Base-by-base conservation (phyloP, 2,329 filamentous ascomycete genomes). In the Fusarium sp. region DNA sequence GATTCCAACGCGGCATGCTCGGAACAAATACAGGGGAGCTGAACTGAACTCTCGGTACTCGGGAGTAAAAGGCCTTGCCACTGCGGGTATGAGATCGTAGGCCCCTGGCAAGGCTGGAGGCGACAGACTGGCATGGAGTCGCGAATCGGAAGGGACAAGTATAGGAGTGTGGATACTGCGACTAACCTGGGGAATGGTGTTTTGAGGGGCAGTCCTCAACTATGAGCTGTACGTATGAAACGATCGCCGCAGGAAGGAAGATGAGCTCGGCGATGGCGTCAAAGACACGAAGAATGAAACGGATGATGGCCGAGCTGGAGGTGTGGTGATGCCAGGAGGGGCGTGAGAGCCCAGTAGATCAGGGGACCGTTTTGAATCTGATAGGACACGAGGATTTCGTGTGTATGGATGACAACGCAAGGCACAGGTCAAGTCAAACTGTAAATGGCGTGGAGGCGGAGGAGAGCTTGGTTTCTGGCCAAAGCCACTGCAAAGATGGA, bases 271-370 rank as follows among this genome's bases (percentile, higher is more conserved):
- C 27, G 16, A 61, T 27, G 33, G 22, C 31, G 57, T 65, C 66
- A 52, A 36, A 38, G 22, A 57, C 10, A 29, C 27, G n/a, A 29
- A 50, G 45, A 27, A n/a, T 50, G 60, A 69, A 63, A 67, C 74
- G 75, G 75, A 78, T 75, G 65, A 59, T 70, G 75, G 40, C 75
- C 75, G 75, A 78, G 58, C 56, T 67, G 62, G 66, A 74, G 65
- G 63, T 40, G 65, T 42, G 70, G 54, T 73, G 60, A 29, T 63
- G 71, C 38, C 68, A 62, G 47, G 47, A 56, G 56, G 38, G 70
- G 62, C 52, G 47, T 54, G 68, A 69, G 65, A 65, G 65, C 59
- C 63, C 68, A 20, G 62, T 33, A 71, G 64, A 69, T 65, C 64
- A 68, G 67, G 73, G 65, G 67, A 52, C 47, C 29, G 47, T 54